Evolutionary conservation across 2,329 filamentous ascomycete genomes (phyloP), one percentile per base, ranked within the genome.

Genomic region (Fonsecaea nubica): DNA sequence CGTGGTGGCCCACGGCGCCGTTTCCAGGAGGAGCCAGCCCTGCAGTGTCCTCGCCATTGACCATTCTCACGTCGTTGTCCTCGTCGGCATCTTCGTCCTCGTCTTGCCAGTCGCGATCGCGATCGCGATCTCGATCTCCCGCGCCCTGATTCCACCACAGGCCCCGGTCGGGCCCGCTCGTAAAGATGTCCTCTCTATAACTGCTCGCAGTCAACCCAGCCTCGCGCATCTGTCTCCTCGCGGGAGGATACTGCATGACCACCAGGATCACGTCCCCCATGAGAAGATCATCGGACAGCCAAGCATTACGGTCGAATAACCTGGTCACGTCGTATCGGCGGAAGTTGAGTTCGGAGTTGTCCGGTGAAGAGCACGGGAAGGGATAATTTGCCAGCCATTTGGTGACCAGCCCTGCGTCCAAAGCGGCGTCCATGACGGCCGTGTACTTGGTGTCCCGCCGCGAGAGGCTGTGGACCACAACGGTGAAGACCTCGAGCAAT

Each of bases 331-430:
- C 79, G 56, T 75, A 76, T 48, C 75, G 75, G 33, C 77, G 77
- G 25, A 78, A 76, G 61, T 87, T 84, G 62, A 85, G 82, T 1
- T 83, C 78, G 12, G 40, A 33, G 53, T 70, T 68, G 18, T 70
- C 67, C 7, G 70, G 70, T 1, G 77, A 78, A 18, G 82, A 79
- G 21, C 90, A 90, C 81, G 90, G 81, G 58, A 83, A 93, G 7
- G 87, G 85, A 75, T 93, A 92, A 72, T 86, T 87, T 38, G 82
- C 85, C n/a, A 93, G 83, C 91, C 91, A 93, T 63, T 86, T 87
- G 67, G 89, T 87, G 45, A 93, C 83, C 68, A 93, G 87, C 6
- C 84, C 84, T 42, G 89, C 87, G 74, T 86, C 79, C 18, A 92
- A 78, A 61, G 84, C 84, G 32, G 83, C 82, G 1, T 84, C 79